Percentiles rank a stretch among this genome's conserved stretches.
Conservation (phyloP, 495 filamentous ascomycete species). For the Aspergillus olivimuriae region DNA sequence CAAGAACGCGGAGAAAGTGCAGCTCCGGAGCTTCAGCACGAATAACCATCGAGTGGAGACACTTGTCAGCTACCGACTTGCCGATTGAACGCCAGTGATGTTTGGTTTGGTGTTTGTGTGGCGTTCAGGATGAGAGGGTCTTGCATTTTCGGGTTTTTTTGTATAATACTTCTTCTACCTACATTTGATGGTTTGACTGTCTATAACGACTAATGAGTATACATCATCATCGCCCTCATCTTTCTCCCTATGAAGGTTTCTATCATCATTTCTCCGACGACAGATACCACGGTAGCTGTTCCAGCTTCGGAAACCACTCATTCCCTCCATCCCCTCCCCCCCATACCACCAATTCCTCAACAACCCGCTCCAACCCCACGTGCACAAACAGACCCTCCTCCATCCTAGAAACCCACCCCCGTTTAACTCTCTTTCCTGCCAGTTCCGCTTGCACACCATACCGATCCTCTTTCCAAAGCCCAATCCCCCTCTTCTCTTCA, state of each 20-base stretch:
- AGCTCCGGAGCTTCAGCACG: constrained; percentile 91
- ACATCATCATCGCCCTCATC: neutral
- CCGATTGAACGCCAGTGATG: constrained; percentile 26
- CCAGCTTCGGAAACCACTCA: constrained; percentile 28
- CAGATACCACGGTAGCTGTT: constrained; percentile 36
- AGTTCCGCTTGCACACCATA: constrained; percentile 37
- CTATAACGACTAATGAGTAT: constrained; percentile 10
- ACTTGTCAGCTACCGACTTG: constrained; percentile 77
- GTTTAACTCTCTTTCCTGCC: constrained; percentile 26
- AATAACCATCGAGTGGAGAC: constrained; percentile 91
- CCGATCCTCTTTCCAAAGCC: constrained; percentile 37
- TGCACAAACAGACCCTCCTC: constrained; percentile 20
- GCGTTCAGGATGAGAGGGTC: constrained; percentile 24
- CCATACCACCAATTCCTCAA: constrained; percentile 34
- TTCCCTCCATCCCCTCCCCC: constrained; percentile 29
- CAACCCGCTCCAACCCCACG: constrained; percentile 21
- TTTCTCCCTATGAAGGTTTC: too few species aligned
- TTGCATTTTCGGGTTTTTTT: constrained; percentile 5
- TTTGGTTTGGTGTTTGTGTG: constrained; percentile 19
- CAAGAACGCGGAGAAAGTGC: constrained; percentile 89
- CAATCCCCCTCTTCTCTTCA: constrained; percentile 36
- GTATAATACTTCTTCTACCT: neutral
- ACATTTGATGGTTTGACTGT: constrained; percentile 5
- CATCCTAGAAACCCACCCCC: constrained; percentile 36
- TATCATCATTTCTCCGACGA: too few species aligned